Evolutionary conservation across 75 land plant genomes (phyloP).

Genomic region (Cupressus sempervirens): DNA sequence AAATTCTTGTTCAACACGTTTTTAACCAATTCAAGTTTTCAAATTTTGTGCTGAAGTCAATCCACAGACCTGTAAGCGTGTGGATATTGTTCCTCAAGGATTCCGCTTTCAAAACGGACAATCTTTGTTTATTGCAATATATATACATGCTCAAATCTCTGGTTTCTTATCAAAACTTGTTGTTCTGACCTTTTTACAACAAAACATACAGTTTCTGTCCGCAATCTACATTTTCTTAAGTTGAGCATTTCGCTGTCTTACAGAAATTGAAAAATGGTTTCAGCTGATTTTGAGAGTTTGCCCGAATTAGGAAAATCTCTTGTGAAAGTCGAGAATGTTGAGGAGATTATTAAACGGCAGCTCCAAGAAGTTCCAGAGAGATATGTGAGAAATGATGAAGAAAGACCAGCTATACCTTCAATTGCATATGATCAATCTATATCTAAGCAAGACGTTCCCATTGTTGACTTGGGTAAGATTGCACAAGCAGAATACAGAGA

Average conservation of each 20-base stretch:
- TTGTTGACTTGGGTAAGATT: conserved; percentile 25
- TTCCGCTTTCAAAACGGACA: too few species aligned
- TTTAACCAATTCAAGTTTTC: too few species aligned
- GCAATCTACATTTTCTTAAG: background rate
- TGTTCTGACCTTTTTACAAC: background rate
- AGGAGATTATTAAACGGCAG: background rate
- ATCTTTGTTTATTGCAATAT: too few species aligned
- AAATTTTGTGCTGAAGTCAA: too few species aligned
- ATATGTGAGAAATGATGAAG: background rate
- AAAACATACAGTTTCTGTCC: too few species aligned
- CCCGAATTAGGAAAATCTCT: background rate
- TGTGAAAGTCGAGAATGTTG: background rate
- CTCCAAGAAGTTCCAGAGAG: background rate
- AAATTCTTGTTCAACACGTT: too few species aligned
- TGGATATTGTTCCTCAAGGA: too few species aligned
- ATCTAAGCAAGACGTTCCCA: background rate
- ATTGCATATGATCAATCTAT: background rate
- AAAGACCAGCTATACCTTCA: background rate
- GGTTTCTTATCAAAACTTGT: too few species aligned
- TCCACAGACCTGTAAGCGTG: too few species aligned
- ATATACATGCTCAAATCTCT: background rate
- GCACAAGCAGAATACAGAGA: conserved; percentile 3
- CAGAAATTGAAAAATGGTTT: background rate
- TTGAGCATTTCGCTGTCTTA: background rate
- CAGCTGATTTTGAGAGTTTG: background rate